Evolutionary conservation across 2,329 filamentous ascomycete species (phyloP), one percentile per base, ranked within the genome.

Genomic region (Cryphonectria japonica): DNA sequence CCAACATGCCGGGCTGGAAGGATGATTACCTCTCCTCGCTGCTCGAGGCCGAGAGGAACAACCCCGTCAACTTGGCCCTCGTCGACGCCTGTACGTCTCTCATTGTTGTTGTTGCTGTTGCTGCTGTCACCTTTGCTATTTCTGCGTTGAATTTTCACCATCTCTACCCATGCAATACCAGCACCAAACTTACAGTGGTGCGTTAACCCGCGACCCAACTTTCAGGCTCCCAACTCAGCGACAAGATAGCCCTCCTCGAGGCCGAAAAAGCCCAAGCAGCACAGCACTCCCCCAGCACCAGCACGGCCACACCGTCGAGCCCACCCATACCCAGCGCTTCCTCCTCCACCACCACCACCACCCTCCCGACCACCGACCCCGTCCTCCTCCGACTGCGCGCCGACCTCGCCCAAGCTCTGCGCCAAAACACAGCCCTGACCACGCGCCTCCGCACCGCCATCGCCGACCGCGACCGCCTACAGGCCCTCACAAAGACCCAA

Each of bases 1-100:
- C 34, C 75, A 78, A 43, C 71, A 88, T 88, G 86, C 86, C 89
- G 74, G 88, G 88, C 83, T 97, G 95, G 93, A 88, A 91, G 77
- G 90, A 93, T 75, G 92, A 97, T 77, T 98, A 97, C 80, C 85
- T 93, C 73, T 85, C 88, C 73, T 91, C 92, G 74, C 85, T 98
- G 75, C 87, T 89, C 75, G 90, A 92, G 76, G 93, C 93, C 76
- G 87, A 89, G 77, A 87, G 89, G 73, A 92, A 94, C 71, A 86
- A 83, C 75, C 85, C 86, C 6, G 83, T 89, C 72, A 88, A 89
- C 75, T 83, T 84, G 77, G 87, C 90, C 67, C 87, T 97, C 73
- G 92, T 97, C 77, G 87, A 94, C 79, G 91, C 93, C 73, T 97
- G 95, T 97, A 79, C 75, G 88, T 79, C 22, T 57, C 52, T 39